Evolutionary conservation across 495 filamentous ascomycete species (phyloP), one percentile per base, ranked within the genome.

Genomic region (Penicillium ucsense): DNA sequence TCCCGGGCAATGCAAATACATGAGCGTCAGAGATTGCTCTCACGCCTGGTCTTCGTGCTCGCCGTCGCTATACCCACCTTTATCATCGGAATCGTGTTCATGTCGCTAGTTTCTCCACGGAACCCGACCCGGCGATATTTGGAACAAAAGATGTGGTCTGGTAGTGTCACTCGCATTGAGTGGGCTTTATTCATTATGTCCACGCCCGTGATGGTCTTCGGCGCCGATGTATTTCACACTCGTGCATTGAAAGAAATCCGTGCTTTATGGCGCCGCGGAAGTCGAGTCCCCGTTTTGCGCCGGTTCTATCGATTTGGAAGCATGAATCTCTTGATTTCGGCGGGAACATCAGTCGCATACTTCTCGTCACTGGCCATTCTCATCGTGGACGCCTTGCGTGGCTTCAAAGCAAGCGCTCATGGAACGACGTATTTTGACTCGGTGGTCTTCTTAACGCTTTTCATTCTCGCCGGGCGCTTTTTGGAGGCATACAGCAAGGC

Each of bases 401-500:
- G 61, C 10, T 56, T 48, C 0, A 55, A 63, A 7, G 49, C 57
- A 11, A 63, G 47, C 30, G 63, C 69, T 11, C 72, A 83, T 43
- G 71, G 68, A 10, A 75, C 81, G 6, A 86, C 83, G 6, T 97
- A 95, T 57, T 97, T 96, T 55, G 92, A 97, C 62, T 87, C 89
- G 3, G 92, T 95, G 3, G 86, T 95, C 2, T 95, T 97, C 49
- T 66, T 97, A 37, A 96, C 92, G 0, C 76, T 96, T 45, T 97
- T 97, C 59, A 80, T 97, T 42, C 79, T 97, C 5, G 75, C 85
- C 44, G 83, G 83, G 41, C 80, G 89, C 10, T 80, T 82, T 41
- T 76, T 96, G 40, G 91, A 97, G 66, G 84, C 88, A 12, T 92
- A 91, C 68, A 95, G 86, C 74, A 95, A 96, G 68, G 82, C 88